Evolutionary conservation across 352 stramenopile species (phyloP), one percentile per base, ranked within the genome.

Genomic region (Poterioochromonas sp.): DNA sequence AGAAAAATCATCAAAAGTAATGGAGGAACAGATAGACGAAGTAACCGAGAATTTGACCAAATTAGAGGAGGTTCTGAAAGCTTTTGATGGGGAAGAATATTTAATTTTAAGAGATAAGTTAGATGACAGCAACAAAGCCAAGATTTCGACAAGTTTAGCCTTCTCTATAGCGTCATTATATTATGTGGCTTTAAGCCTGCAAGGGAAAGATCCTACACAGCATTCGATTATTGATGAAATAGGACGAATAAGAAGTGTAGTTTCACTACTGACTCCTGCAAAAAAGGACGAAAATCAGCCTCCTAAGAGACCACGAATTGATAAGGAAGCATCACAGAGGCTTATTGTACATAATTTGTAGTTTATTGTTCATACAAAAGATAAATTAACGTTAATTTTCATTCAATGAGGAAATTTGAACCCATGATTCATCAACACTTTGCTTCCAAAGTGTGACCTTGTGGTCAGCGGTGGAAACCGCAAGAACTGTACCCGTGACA

Each of bases 401-500:
- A n/a, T n/a, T n/a, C 3, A 78, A 1, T 34, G 41, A 40, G 3
- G 71, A 54, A 26, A 78, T 37, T 54, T 54, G 53, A 11, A 71
- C 29, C 71, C 71, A 78, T 22, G 32, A 15, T 37, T 73, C 73
- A 47, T 78, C 73, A 0, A 73, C 43, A 44, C 8, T 34, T 47
- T 78, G 73, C 85, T 99, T 99, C 95, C 95, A 99, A 0, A 99
- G 83, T 58, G 91, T 96, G 2, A 98, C 95, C 86, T 94, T 91
- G 84, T 96, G 91, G 86, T 98, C 94, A 64, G 94, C 96, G 73
- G 92, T 94, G 40, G 91, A 97, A 43, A 99, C 94, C 11, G 95
- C 96, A 47, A 99, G 86, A 65, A 99, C 92, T 82, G 97, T 97
- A 69, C 94, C 96, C 34, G 94, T 98, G 77, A 98, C 86, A 64